A percentile compares a stretch with the other conserved stretches of the same genome.
These are phyloP conservation scores for Globisporangium abappressorium DNA, from an alignment of 352 stramenopile species.

Conservation along the genomic window DNA sequence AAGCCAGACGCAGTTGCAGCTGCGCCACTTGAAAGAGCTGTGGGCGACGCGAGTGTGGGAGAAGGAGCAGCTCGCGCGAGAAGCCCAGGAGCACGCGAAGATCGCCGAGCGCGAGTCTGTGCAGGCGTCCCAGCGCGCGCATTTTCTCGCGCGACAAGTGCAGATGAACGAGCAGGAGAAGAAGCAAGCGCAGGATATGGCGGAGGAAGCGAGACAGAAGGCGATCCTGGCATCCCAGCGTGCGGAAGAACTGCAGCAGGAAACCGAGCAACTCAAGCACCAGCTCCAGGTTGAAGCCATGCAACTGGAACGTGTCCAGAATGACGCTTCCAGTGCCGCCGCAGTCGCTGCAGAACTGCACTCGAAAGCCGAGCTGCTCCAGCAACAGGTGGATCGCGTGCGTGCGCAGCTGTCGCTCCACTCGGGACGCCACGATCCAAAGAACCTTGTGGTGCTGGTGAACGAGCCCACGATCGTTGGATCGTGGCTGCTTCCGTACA, in stretches of 20 bases:
- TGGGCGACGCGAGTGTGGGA: constrained; percentile 65
- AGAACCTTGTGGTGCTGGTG: constrained; percentile 78
- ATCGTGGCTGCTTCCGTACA: constrained; percentile 83
- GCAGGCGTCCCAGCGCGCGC: constrained; percentile 61
- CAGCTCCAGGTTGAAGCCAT: constrained; percentile 65
- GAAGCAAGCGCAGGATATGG: constrained; percentile 58
- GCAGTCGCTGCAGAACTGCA: constrained; percentile 67
- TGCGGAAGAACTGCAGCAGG: constrained; percentile 64
- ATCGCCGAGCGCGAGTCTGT: constrained; percentile 72
- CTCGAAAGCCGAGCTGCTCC: constrained; percentile 61
- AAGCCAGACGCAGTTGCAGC: constrained; percentile 54
- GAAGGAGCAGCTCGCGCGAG: constrained; percentile 67
- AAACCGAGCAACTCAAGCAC: constrained; percentile 76
- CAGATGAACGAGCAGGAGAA: constrained; percentile 86
- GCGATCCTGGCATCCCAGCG: constrained; percentile 63
- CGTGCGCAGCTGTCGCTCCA: constrained; percentile 76
- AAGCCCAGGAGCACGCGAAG: constrained; percentile 70
- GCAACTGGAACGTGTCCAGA: constrained; percentile 68
- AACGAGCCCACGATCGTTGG: constrained; percentile 77
- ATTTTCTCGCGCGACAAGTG: constrained; percentile 71
- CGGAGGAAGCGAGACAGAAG: constrained; percentile 56
- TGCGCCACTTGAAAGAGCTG: constrained; percentile 42
- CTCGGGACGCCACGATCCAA: constrained; percentile 67
- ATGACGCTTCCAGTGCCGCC: constrained; percentile 63
- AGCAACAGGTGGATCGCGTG: constrained; percentile 78